Base-by-base conservation (phyloP, 805 yeast species). In the Metschnikowia arizonensis region DNA sequence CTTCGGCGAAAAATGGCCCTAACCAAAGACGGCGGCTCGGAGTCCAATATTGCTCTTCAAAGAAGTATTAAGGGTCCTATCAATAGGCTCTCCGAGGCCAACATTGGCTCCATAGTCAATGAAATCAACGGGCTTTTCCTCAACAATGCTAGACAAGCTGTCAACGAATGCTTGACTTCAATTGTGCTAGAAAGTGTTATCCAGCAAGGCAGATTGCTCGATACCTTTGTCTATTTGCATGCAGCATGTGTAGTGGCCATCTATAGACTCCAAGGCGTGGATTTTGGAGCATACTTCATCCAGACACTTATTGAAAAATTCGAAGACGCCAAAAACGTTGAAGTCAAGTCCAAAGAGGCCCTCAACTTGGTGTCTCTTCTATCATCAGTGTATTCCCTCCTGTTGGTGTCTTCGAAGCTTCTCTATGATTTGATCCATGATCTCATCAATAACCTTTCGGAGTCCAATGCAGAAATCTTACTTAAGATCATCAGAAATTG, bases 1-100 rank as follows among this genome's bases (percentile, higher is more conserved):
- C 63, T 85, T 46, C 76, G 98, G 47, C 74, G 78, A 36, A 75
- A 73, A 55, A 56, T 69, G 59, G 74, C 73, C 0, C 49, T 75
- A 47, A 75, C 72, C 40, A 56, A 54, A 0, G 64, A 57, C 3
- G 71, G 67, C 2, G 56, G 50, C 2, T 63, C 73, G 1, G 59
- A 60, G 14, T 80, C 75, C 44, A 59, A 71, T 6, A 40, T 68
- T 2, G 76, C 72, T 30, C 66, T 90, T 30, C 75, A 76, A 44
- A 79, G 81, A 54, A 67, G 79, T 4, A 76, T 90, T 39, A 93
- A 89, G 57, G 90, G 97, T 47, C 81, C 88, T 1, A 69, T 93
- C 56, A 93, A 93, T 62, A 84, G 82, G 62, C 73, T 93, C n/a
- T 85, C 97, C 1, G 98, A 91, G 55, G 81, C 95, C 1, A 93